A percentile compares a stretch with the other conserved stretches of the same genome.
Conservation (phyloP, 345 rosid species). For the Sisymbrium irio region DNA sequence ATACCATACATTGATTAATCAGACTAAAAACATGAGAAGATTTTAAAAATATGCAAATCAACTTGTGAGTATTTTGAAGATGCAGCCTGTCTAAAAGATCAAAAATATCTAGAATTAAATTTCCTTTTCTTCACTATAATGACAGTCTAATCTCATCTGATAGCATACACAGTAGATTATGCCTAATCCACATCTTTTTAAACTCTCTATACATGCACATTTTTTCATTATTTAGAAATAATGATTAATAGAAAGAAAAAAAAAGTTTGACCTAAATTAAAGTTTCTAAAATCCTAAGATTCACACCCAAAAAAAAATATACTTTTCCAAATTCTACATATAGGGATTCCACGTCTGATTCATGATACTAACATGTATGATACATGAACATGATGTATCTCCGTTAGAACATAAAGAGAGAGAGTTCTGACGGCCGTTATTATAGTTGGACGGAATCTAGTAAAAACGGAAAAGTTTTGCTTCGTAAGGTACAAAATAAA, state of each 20-base stretch:
- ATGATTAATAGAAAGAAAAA: neutral
- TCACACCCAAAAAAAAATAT: too few relatives aligned
- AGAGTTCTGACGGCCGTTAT: constrained; percentile 33
- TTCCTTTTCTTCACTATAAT: neutral
- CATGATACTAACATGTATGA: neutral
- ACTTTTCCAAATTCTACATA: too few relatives aligned
- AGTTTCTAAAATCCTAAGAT: neutral
- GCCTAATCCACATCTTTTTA: neutral
- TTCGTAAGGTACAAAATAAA: neutral
- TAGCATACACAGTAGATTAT: neutral
- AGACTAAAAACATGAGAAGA: too few relatives aligned
- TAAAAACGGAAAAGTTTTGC: neutral
- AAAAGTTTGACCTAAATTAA: neutral
- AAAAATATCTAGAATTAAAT: neutral
- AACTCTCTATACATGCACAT: neutral
- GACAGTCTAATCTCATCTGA: neutral
- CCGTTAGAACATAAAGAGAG: neutral
- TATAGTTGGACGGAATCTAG: constrained; percentile 23
- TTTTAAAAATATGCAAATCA: neutral
- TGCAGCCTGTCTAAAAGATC: neutral
- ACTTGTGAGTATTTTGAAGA: neutral
- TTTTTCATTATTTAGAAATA: neutral
- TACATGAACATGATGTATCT: too few relatives aligned
- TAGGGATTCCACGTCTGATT: neutral
- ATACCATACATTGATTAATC: neutral